These are phyloP conservation scores for Thielaviopsis euricoi DNA, from an alignment of 2,329 filamentous ascomycete genomes.

Conservation along the genomic window DNA sequence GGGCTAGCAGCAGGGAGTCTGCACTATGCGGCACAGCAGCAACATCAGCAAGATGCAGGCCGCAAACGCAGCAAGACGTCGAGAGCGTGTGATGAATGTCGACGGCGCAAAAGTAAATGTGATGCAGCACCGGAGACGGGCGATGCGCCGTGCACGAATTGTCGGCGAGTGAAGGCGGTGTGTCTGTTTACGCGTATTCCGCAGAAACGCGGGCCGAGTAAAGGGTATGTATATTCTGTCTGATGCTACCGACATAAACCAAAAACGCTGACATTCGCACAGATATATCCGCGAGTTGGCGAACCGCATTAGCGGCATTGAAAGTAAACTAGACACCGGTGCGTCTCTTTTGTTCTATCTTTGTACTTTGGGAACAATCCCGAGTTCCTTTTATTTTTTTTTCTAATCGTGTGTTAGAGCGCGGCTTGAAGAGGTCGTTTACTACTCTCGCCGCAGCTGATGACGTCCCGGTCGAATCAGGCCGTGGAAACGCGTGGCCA, in stretches of 20 bases:
- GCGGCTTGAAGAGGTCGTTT: conserved; percentile 27
- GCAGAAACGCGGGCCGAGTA: conserved; percentile 77
- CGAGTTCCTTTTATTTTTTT: too few relatives aligned
- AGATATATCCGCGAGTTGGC: conserved; percentile 87
- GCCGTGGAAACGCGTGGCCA: background rate
- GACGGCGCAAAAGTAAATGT: conserved; percentile 80
- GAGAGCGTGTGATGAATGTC: conserved; percentile 74
- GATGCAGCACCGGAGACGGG: conserved; percentile 62
- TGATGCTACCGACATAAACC: background rate
- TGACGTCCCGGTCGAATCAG: background rate
- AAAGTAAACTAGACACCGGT: conserved; percentile 50
- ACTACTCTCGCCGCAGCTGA: conserved; percentile 29
- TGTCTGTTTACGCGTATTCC: conserved; percentile 79
- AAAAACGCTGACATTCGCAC: conserved; percentile 13
- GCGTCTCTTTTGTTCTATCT: background rate
- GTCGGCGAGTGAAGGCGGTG: conserved; percentile 54
- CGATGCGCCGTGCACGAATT: conserved; percentile 64
- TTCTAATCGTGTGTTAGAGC: too few relatives aligned
- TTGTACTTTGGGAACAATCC: background rate
- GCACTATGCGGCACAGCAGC: conserved; percentile 13
- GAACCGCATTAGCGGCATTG: conserved; percentile 66
- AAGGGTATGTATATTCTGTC: conserved; percentile 42
- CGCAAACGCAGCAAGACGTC: conserved; percentile 76
- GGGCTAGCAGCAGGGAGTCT: background rate
- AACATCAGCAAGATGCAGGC: conserved; percentile 26